Evolutionary conservation across 129 eudicot genomes (phyloP).

Genomic region (Kitagawia praeruptora): DNA sequence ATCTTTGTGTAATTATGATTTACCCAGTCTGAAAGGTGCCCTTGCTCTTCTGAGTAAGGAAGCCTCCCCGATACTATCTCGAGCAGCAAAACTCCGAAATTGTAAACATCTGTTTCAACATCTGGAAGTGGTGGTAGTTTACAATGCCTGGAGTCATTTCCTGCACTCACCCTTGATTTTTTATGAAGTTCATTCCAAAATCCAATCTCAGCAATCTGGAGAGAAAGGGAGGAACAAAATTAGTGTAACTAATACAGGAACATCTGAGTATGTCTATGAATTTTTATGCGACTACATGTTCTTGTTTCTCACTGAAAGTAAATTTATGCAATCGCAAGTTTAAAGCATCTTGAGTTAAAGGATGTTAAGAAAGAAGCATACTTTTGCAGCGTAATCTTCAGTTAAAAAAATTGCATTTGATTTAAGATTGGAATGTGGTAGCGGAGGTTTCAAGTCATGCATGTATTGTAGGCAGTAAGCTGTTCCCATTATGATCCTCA

Average conservation of each 20-base stretch:
- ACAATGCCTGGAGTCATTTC: constrained; percentile 37
- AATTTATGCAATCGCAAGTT: background rate
- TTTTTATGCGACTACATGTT: background rate
- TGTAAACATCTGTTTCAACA: constrained; percentile 52
- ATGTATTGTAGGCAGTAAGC: constrained; percentile 85
- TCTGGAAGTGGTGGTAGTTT: constrained; percentile 46
- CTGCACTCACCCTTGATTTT: constrained; percentile 32
- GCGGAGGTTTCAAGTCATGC: constrained; percentile 77
- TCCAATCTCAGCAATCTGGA: constrained; percentile 59
- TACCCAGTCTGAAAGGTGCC: constrained; percentile 58
- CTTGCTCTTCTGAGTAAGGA: constrained; percentile 46
- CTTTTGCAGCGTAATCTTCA: constrained; percentile 96
- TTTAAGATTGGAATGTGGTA: constrained; percentile 43
- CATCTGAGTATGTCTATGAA: background rate
- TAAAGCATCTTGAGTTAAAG: background rate
- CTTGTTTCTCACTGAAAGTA: background rate
- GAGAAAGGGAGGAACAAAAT: background rate
- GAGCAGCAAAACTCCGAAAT: constrained; percentile 71
- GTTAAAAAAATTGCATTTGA: constrained; percentile 53
- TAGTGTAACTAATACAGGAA: background rate
- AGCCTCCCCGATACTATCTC: constrained; percentile 77
- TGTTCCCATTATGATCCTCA: constrained; percentile 83
- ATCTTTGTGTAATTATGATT: background rate
- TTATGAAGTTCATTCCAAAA: constrained; percentile 54
- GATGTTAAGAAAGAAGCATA: constrained; percentile 19